Percentiles rank a stretch among this genome's conserved stretches.
These are phyloP conservation scores for Chamaecrista fasciculata DNA, from an alignment of 306 rosid species.

Conservation along the genomic window DNA sequence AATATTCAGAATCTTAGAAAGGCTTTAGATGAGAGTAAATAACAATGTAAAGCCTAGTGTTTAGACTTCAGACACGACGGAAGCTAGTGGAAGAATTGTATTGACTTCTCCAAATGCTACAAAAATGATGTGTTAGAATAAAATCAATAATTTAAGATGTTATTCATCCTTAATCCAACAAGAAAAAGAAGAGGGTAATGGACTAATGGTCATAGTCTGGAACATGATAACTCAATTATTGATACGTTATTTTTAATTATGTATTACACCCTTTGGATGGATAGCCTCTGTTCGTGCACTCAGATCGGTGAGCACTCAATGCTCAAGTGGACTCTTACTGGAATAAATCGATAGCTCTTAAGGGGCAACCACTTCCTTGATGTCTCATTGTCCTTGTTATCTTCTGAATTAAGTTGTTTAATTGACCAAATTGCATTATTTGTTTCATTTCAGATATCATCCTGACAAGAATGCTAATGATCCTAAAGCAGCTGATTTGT, in stretches of 20 bases:
- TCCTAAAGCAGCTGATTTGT: constrained; percentile 95
- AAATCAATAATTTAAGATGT: constrained; percentile 11
- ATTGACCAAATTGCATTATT: constrained; percentile 17
- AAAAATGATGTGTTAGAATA: background rate
- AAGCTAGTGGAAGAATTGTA: background rate
- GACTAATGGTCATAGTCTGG: background rate
- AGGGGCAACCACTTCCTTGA: constrained; percentile 16
- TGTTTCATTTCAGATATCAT: constrained; percentile 71
- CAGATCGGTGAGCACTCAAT: background rate
- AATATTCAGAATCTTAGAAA: constrained; percentile 13
- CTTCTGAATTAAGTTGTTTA: constrained; percentile 10
- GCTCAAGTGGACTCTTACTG: constrained; percentile 15
- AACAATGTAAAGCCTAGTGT: background rate
- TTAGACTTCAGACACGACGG: background rate
- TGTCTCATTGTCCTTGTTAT: constrained; percentile 26
- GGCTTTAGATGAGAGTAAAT: background rate
- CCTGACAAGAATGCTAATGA: constrained; percentile 99
- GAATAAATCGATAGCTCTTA: background rate
- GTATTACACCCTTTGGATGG: background rate
- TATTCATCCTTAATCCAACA: constrained; percentile 1
- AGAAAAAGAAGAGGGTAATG: background rate
- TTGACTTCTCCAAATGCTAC: background rate
- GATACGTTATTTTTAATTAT: background rate
- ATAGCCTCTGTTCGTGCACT: constrained; percentile 13
- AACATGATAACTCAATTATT: background rate